Percentiles rank a stretch among this genome's conserved stretches.
Evolutionary conservation across 2,329 filamentous ascomycete genomes (phyloP).

Genomic region (Periconia sp.): DNA sequence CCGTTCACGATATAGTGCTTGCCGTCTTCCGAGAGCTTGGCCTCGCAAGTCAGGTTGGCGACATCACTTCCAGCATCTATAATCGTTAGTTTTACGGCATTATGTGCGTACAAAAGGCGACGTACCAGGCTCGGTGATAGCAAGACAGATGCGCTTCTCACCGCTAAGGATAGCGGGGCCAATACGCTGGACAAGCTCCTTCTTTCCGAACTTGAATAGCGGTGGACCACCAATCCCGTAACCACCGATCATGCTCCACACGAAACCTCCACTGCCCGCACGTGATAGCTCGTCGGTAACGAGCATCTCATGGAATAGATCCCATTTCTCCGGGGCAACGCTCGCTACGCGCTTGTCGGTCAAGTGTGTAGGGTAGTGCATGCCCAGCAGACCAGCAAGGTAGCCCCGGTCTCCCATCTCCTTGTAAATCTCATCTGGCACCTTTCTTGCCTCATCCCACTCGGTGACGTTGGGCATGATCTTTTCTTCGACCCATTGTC

Average conservation of each 20-base stretch:
- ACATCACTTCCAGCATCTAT: constrained; percentile 93
- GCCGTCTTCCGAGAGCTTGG: constrained; percentile 89
- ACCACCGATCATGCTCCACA: constrained; percentile 97
- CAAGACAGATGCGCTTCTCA: constrained; percentile 95
- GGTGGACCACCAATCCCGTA: constrained; percentile 94
- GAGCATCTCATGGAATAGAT: constrained; percentile 97
- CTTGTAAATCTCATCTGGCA: constrained; percentile 89
- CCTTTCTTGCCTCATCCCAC: constrained; percentile 94
- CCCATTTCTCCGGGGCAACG: constrained; percentile 87
- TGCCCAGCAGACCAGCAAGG: constrained; percentile 85
- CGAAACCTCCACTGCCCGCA: constrained; percentile 83
- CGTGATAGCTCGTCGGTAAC: constrained; percentile 93
- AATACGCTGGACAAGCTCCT: constrained; percentile 81
- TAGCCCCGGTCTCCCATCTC: constrained; percentile 93
- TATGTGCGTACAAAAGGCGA: neutral
- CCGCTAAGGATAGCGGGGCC: constrained; percentile 84
- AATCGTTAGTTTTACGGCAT: constrained; percentile 9
- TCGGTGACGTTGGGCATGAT: constrained; percentile 91
- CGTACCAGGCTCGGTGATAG: constrained; percentile 79
- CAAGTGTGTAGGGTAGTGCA: constrained; percentile 77
- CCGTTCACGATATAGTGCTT: constrained; percentile 99
- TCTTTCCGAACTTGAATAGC: constrained; percentile 86
- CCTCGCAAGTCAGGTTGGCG: constrained; percentile 92
- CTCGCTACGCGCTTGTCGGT: constrained; percentile 71
- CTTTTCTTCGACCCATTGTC: constrained; percentile 86